Conservation (phyloP, 129 eudicot species). For the Chrysanthemum lavandulifolium region DNA sequence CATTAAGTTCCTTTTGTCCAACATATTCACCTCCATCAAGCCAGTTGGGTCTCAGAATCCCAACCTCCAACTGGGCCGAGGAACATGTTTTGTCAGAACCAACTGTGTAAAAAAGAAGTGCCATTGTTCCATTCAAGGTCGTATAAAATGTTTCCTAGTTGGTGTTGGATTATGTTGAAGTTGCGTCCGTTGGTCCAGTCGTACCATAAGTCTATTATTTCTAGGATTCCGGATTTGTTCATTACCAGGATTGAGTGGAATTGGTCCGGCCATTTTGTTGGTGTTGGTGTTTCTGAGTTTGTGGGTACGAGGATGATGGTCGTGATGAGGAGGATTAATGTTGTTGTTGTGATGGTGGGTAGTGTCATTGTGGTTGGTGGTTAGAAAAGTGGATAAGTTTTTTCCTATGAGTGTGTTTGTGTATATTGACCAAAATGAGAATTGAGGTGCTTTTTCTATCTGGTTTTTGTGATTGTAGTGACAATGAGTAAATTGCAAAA, state of each 20-base stretch:
- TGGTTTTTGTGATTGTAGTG: too few relatives aligned
- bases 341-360: too few relatives aligned
- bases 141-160: background rate
- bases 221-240: too few relatives aligned
- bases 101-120: background rate
- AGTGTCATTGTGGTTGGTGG: background rate
- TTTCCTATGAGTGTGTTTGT: background rate
- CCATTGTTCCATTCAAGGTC: background rate
- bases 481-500: too few relatives aligned
- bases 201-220: background rate
- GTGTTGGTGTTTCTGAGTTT: too few relatives aligned
- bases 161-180: background rate
- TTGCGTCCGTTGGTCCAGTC: background rate
- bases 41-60: slow-evolving; percentile 87
- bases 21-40: slow-evolving; percentile 69
- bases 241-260: too few relatives aligned
- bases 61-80: slow-evolving; percentile 25
- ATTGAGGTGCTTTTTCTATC: too few relatives aligned
- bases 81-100: background rate
- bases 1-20: slow-evolving; percentile 54
- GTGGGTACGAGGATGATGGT: too few relatives aligned
- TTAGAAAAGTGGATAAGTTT: too few relatives aligned
- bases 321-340: too few relatives aligned
- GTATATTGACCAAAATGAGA: too few relatives aligned
- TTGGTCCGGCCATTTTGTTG: too few relatives aligned